phyloP scores from a whole-genome alignment of 208 protist genomes.

The Wallacemonas sp. region DNA sequence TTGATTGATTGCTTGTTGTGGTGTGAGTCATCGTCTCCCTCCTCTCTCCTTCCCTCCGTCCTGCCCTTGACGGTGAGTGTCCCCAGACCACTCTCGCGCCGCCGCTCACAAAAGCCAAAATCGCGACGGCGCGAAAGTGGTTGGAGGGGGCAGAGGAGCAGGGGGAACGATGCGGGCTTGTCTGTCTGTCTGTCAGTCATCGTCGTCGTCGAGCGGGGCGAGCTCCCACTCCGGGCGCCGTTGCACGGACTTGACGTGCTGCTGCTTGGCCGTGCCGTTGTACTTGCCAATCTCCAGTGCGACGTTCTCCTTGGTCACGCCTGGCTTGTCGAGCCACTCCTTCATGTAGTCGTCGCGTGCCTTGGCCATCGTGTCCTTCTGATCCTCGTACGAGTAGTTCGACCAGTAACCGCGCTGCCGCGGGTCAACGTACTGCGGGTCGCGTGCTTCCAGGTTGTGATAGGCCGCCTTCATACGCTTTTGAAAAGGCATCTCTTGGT shows the following conservation, averaged over 20 bases:
- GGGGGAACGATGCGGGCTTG: neutral
- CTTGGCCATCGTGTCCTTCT: conserved; percentile 81
- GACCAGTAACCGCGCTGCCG: conserved; percentile 80
- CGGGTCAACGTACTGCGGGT: conserved; percentile 71
- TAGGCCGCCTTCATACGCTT: conserved; percentile 84
- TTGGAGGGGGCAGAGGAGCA: neutral
- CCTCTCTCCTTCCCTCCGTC: no score
- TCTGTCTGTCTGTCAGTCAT: conserved; percentile 11
- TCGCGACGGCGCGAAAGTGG: neutral
- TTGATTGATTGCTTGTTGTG: no score
- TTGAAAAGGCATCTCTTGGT: conserved; percentile 87
- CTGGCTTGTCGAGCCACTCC: conserved; percentile 89
- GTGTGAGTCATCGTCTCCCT: no score
- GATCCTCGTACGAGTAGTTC: conserved; percentile 82
- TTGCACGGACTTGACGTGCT: conserved; percentile 73
- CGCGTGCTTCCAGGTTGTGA: conserved; percentile 73
- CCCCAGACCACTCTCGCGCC: no score
- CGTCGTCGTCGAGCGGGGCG: conserved; percentile 53
- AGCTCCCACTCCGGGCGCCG: conserved; percentile 87
- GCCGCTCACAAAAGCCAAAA: no score
- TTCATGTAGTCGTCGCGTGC: conserved; percentile 77
- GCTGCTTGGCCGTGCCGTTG: conserved; percentile 84
- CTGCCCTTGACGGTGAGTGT: no score
- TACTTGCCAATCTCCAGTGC: conserved; percentile 87
- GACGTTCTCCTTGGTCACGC: conserved; percentile 82